Evolutionary conservation across 345 rosid species (phyloP).

Genomic region (Zanthoxylum bungeanum): DNA sequence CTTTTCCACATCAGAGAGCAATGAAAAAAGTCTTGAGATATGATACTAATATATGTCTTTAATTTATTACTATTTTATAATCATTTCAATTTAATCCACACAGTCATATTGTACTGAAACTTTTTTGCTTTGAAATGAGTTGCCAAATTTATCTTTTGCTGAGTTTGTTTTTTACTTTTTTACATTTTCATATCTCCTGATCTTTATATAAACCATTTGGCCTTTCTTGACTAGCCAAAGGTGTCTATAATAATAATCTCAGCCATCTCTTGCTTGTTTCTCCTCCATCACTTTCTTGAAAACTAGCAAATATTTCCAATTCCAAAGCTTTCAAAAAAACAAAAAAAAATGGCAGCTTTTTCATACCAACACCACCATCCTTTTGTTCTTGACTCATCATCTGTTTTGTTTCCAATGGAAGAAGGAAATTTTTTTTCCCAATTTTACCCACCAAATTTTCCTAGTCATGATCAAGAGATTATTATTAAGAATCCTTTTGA

Average conservation of each 20-base stretch:
- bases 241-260: no score
- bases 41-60: background rate
- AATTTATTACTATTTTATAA: background rate
- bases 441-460: conserved; percentile 17
- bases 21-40: background rate
- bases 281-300: conserved; percentile 29
- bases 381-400: conserved; percentile 45
- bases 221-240: conserved; percentile 20
- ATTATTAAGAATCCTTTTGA: conserved; percentile 4
- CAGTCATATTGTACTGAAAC: conserved; percentile 24
- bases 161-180: no score
- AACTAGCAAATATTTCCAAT: conserved; percentile 11
- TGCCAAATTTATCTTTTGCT: background rate
- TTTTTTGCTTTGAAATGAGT: conserved; percentile 7
- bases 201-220: conserved; percentile 21
- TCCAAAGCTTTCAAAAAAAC: conserved; percentile 15
- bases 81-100: background rate
- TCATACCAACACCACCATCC: conserved; percentile 42
- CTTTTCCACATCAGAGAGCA: background rate
- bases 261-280: background rate
- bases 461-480: background rate
- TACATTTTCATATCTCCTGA: background rate
- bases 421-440: conserved; percentile 33
- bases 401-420: no score
- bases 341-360: conserved; percentile 53